Evolutionary conservation across 352 stramenopile genomes (phyloP).

Genomic region (Thraustochytrium sp.): DNA sequence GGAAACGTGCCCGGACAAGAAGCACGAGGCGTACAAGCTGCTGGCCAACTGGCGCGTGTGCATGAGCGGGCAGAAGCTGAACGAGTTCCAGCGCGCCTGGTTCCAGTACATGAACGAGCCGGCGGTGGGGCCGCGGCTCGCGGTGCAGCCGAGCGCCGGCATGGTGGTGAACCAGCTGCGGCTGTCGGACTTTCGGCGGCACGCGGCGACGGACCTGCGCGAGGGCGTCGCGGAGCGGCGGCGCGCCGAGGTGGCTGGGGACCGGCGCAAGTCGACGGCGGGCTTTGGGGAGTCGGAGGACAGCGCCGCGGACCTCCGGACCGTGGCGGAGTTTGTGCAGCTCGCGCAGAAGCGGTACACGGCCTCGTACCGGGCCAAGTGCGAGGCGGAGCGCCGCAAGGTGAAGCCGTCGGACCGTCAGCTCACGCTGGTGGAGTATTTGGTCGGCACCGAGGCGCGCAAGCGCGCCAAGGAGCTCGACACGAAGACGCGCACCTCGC

Average conservation of each 20-base stretch:
- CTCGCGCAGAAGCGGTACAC: constrained; percentile 18
- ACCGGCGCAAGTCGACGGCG: background rate
- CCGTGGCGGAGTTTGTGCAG: constrained; percentile 19
- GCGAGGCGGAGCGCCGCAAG: background rate
- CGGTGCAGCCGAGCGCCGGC: background rate
- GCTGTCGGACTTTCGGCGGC: background rate
- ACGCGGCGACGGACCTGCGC: background rate
- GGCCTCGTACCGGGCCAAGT: background rate
- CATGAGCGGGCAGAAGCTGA: background rate
- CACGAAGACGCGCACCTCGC: background rate
- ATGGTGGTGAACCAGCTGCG: background rate
- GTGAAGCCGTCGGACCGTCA: constrained; percentile 21
- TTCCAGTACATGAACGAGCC: constrained; percentile 17
- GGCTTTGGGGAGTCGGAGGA: background rate
- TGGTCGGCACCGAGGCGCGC: background rate
- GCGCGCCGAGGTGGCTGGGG: background rate
- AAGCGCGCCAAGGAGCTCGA: background rate
- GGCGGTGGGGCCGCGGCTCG: background rate
- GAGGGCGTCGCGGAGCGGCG: background rate
- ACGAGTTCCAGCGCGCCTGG: constrained; percentile 2
- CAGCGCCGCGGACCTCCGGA: background rate
- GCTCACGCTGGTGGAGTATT: constrained; percentile 29
- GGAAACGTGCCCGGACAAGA: background rate
- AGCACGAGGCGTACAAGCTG: background rate
- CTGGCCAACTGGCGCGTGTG: background rate